Conservation (phyloP, 2,329 filamentous ascomycete genomes). For the Diaporthe aspalathi region DNA sequence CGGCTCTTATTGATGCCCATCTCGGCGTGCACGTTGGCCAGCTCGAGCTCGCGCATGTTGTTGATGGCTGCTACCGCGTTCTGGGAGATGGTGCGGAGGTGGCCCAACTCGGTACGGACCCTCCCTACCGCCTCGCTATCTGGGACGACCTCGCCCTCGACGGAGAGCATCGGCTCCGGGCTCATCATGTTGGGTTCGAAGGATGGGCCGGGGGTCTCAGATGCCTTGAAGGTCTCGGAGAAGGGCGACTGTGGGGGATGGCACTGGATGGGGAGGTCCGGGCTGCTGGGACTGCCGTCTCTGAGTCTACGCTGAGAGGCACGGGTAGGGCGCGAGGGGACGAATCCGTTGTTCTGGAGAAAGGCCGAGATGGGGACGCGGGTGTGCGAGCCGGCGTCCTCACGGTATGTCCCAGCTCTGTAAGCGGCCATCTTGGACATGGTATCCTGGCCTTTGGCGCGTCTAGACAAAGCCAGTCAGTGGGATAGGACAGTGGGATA, state of each 20-base stretch:
- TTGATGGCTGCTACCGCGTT: constrained; percentile 1
- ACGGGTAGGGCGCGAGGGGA: background rate
- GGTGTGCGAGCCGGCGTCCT: background rate
- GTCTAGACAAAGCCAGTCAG: background rate
- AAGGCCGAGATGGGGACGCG: constrained; percentile 29
- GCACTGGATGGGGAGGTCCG: background rate
- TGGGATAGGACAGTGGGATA: background rate
- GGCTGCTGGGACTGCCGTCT: background rate
- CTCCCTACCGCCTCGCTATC: background rate
- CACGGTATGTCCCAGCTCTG: constrained; percentile 24
- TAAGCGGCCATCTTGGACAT: constrained; percentile 39
- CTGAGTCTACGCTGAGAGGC: background rate
- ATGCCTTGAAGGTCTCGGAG: background rate
- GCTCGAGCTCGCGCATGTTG: constrained; percentile 17
- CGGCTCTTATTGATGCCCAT: constrained; percentile 6
- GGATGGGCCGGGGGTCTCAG: background rate
- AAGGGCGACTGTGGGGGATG: background rate
- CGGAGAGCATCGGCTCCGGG: constrained; percentile 26
- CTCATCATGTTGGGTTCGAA: background rate
- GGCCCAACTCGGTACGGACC: constrained; percentile 26
- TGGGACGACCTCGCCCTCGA: background rate
- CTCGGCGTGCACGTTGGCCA: background rate
- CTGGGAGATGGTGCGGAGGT: constrained; percentile 34
- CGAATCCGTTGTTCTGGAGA: constrained; percentile 23
- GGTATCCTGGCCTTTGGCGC: constrained; percentile 34